These are phyloP conservation scores for Sporodiniella umbellata DNA, from an alignment of 371 early-diverging fungal species.

Conservation along the genomic window DNA sequence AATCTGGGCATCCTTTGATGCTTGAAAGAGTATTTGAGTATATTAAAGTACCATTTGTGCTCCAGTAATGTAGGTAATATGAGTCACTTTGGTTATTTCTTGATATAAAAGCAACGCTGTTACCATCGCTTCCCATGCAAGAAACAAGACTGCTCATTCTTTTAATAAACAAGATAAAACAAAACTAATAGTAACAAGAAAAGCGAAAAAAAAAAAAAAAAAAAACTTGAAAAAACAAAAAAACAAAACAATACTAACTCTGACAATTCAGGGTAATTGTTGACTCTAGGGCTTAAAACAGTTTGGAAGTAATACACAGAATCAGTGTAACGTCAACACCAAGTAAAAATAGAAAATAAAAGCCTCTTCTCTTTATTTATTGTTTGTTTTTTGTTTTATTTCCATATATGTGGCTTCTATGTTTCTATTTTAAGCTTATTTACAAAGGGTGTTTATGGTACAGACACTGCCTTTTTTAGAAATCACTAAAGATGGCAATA, in stretches of 20 bases:
- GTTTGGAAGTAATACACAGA: neutral
- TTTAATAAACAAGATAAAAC: neutral
- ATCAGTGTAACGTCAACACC: neutral
- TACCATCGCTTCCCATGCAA: neutral
- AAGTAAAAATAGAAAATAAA: neutral
- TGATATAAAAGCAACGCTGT: neutral
- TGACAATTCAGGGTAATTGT: no score
- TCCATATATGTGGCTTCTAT: no score
- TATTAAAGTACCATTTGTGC: neutral
- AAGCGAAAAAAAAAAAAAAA: neutral
- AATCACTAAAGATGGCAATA: constrained; percentile 2
- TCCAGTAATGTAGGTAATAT: neutral
- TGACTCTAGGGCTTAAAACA: neutral
- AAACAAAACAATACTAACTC: neutral
- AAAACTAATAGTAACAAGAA: no score
- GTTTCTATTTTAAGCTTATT: no score
- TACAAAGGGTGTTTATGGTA: neutral
- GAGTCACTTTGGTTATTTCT: neutral
- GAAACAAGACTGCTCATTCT: neutral
- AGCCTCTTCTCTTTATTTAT: neutral
- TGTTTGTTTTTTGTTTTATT: neutral
- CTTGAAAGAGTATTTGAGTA: neutral
- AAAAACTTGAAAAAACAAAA: neutral
- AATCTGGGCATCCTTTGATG: neutral
- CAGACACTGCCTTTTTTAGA: no score